Percentiles rank a stretch among this genome's conserved stretches.
phyloP scores from a whole-genome alignment of 345 rosid species.

The Excoecaria cochinchinensis region DNA sequence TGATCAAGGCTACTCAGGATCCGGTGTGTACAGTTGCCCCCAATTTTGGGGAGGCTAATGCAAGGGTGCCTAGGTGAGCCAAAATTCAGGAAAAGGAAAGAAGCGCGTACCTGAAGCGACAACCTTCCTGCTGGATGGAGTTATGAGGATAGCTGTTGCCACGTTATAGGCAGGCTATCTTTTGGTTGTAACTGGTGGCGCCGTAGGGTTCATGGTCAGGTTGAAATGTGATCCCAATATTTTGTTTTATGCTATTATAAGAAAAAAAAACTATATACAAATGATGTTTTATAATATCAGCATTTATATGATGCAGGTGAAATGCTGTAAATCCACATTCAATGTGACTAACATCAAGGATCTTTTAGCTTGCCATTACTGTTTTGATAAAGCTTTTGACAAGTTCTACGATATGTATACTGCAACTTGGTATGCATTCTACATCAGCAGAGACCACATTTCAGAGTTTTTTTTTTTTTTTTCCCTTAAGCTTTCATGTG shows the following conservation, averaged over 20 bases:
- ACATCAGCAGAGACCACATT: background rate
- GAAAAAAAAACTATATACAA: background rate
- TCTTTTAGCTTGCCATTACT: conserved; percentile 66
- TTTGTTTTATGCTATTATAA: background rate
- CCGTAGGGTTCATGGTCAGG: background rate
- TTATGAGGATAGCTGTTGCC: no score
- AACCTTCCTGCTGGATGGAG: no score
- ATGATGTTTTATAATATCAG: conserved; percentile 8
- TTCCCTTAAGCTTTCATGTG: background rate
- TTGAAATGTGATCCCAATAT: background rate
- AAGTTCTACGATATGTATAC: conserved; percentile 67
- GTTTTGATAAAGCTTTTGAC: conserved; percentile 67
- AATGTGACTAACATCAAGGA: conserved; percentile 57
- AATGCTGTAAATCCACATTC: conserved; percentile 78
- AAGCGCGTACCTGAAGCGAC: no score
- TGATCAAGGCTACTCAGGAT: no score
- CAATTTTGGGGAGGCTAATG: no score
- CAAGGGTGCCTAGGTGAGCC: no score
- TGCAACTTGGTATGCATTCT: conserved; percentile 56
- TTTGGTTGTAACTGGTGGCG: no score
- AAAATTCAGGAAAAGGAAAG: no score
- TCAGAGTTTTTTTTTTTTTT: no score
- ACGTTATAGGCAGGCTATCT: no score
- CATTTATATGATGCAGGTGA: conserved; percentile 41
- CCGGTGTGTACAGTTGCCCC: no score